Conservation (phyloP, 2,329 filamentous ascomycete species). For the Fusarium virguliforme region DNA sequence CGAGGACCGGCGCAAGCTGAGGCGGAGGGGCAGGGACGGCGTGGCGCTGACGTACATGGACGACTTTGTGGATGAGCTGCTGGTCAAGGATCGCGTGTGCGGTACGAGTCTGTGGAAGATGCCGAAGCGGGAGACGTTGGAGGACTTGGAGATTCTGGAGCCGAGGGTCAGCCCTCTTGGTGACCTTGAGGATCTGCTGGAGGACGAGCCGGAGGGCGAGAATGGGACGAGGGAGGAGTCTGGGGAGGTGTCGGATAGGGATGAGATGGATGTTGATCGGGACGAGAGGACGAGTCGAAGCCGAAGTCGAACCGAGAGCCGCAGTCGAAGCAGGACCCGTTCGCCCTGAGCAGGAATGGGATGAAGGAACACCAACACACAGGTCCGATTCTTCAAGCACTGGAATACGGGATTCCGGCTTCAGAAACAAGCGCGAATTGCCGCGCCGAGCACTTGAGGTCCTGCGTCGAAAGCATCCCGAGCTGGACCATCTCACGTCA, state of each 20-base stretch:
- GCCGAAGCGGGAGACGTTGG: constrained; percentile 83
- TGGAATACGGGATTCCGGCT: background rate
- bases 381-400: background rate
- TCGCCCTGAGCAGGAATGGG: constrained; percentile 48
- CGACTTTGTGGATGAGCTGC: constrained; percentile 92
- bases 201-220: constrained; percentile 63
- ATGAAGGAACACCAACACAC: constrained; percentile 7
- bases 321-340: constrained; percentile 35
- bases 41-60: constrained; percentile 87
- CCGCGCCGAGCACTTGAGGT: background rate
- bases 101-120: constrained; percentile 95
- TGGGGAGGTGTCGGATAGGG: constrained; percentile 57
- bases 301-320: constrained; percentile 43
- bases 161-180: constrained; percentile 87
- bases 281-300: constrained; percentile 46
- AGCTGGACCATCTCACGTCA: too few species aligned
- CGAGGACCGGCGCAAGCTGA: constrained; percentile 86
- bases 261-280: constrained; percentile 60
- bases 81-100: constrained; percentile 91
- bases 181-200: constrained; percentile 81
- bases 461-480: background rate
- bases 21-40: constrained; percentile 80
- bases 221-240: constrained; percentile 59
- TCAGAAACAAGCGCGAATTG: too few species aligned
- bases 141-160: constrained; percentile 91